Evolutionary conservation across 129 eudicot genomes (phyloP), one percentile per base, ranked within the genome.

Genomic region (Pulicaria dysenterica): DNA sequence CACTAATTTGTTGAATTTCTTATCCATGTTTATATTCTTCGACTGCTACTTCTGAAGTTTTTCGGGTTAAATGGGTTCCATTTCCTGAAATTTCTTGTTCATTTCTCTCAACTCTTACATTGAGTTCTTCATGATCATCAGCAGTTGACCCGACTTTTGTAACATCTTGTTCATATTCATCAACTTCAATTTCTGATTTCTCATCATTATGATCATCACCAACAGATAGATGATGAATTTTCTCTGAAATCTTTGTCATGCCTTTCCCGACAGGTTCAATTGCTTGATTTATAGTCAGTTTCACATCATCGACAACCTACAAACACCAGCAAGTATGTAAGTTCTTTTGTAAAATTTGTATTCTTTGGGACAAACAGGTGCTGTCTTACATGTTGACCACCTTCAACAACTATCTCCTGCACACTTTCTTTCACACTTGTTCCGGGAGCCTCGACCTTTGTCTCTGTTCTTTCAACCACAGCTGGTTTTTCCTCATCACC

Each of bases 271-370:
- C 96, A 13, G 99, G 99, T 70, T 83, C 94, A 13, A 88, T 84
- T 7, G 99, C 99, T 77, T 95, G 95, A 70, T 91, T 90, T 72
- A 95, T 83, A 7, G 99, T 95, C 81, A 88, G 77, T 10, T 83
- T 88, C 34, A 95, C 99, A 73, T 95, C 99, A 84, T 90, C 85
- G 41, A 95, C 94, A 14, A 95, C 95, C 97, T 95, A 84, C 38
- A 44, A 19, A 19, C 62, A 53, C 53, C 17, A 45, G 58, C 10
- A 73, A 9, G 9, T 19, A 46, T 44, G 7, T 36, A 68, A 16
- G 12, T 5, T 14, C 37, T 40, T 48, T 34, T 13, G 36, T 15
- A 3, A 48, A 40, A 7, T 36, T 0, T 4, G 14, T 53, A 12
- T 34, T 14, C 16, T 17, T 47, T 38, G 15, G 41, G 11, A 54